phyloP scores from a whole-genome alignment of 1,284 basidiomycete genomes.

The Peniophora sp. region DNA sequence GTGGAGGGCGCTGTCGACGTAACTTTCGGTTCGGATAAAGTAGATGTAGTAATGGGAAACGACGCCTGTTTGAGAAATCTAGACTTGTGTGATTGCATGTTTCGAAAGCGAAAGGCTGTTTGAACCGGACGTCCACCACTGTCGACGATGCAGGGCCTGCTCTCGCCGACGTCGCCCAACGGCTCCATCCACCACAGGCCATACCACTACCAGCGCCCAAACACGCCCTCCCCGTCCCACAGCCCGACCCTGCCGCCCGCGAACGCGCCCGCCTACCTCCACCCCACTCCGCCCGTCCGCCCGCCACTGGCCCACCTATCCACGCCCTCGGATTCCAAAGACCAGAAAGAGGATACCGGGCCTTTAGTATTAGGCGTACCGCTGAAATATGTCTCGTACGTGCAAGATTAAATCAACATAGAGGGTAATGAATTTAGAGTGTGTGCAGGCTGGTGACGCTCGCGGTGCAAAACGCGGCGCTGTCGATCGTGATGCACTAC shows the following conservation, averaged over 20 bases:
- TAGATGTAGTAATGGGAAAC: too few species aligned
- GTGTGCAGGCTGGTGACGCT: constrained; percentile 75
- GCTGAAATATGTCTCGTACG: constrained; percentile 58
- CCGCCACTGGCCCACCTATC: constrained; percentile 8
- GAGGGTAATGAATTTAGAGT: neutral
- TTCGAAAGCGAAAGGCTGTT: too few species aligned
- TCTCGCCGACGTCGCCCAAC: too few species aligned
- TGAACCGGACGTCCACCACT: too few species aligned
- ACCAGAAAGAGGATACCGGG: constrained; percentile 16
- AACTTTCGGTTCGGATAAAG: too few species aligned
- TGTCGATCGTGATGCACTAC: constrained; percentile 96
- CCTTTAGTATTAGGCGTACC: constrained; percentile 46
- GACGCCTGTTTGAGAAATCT: too few species aligned
- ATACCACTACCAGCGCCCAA: constrained; percentile 29
- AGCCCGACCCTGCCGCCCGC: constrained; percentile 7
- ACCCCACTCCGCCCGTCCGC: constrained; percentile 15
- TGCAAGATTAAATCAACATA: constrained; percentile 10
- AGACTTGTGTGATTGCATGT: too few species aligned
- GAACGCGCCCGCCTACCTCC: constrained; percentile 27
- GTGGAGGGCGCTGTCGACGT: too few species aligned
- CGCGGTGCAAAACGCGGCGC: constrained; percentile 91
- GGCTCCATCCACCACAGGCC: constrained; percentile 30
- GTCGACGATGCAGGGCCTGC: too few species aligned
- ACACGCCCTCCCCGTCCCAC: constrained; percentile 25
- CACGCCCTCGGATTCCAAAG: neutral